A percentile compares a stretch with the other conserved stretches of the same genome.
These are phyloP conservation scores for Botrytis medusae DNA, from an alignment of 2,329 filamentous ascomycete genomes.

Conservation along the genomic window DNA sequence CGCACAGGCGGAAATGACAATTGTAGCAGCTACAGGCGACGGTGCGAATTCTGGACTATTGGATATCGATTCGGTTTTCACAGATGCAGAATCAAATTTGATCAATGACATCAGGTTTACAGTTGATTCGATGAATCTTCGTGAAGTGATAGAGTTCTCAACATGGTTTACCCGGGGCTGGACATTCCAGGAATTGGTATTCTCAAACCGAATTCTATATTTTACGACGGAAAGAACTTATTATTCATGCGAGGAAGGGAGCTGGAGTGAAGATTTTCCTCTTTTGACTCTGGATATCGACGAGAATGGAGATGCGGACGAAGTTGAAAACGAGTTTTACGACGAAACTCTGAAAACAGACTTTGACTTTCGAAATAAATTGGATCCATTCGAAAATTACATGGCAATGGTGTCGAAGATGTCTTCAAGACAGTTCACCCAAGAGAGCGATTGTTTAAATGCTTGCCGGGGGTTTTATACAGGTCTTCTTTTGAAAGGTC, in stretches of 20 bases:
- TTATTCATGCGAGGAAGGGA: conserved; percentile 31
- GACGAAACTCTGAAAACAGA: background rate
- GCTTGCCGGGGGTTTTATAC: background rate
- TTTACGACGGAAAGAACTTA: conserved; percentile 28
- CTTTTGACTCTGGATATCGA: background rate
- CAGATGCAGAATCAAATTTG: background rate
- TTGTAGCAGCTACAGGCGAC: conserved; percentile 20
- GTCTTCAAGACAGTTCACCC: background rate
- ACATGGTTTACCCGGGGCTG: conserved; percentile 27
- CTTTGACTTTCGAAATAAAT: background rate
- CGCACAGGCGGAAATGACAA: conserved; percentile 14
- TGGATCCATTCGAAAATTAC: background rate
- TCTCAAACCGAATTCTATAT: conserved; percentile 30
- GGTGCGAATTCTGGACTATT: background rate
- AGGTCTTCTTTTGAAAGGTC: background rate
- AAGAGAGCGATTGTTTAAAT: background rate
- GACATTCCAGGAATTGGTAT: conserved; percentile 32
- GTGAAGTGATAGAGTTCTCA: background rate
- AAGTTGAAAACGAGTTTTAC: background rate
- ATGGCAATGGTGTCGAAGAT: background rate
- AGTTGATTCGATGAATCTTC: background rate
- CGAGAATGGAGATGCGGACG: background rate
- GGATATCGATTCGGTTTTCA: background rate
- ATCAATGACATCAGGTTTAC: background rate
- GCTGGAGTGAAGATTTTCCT: conserved; percentile 6